phyloP scores from a whole-genome alignment of 75 land plant species.

The Selaginella moellendorffii region DNA sequence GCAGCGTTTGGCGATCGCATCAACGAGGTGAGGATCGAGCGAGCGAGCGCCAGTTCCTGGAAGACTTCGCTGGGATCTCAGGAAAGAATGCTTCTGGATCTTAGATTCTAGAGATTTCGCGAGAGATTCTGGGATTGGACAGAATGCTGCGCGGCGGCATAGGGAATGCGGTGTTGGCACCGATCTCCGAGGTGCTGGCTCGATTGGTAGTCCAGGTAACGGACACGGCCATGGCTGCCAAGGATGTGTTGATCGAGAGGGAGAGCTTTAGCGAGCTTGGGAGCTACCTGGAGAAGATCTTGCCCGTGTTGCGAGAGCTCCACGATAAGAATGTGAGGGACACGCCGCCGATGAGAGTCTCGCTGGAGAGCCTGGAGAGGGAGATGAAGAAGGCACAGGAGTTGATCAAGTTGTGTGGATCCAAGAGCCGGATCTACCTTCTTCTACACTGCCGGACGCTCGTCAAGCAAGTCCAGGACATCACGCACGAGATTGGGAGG shows the following conservation, averaged over 20 bases:
- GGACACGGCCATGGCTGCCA: constrained; percentile 23
- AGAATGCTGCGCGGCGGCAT: constrained; percentile 32
- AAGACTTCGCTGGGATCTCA: too few relatives aligned
- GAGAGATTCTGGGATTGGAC: too few relatives aligned
- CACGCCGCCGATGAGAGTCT: constrained; percentile 22
- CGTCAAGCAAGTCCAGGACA: constrained; percentile 31
- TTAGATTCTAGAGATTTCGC: too few relatives aligned
- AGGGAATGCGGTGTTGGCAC: constrained; percentile 28
- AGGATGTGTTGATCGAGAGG: constrained; percentile 41
- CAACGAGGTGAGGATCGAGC: too few relatives aligned
- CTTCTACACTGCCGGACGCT: constrained; percentile 34
- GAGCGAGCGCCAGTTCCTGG: too few relatives aligned
- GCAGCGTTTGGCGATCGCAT: too few relatives aligned
- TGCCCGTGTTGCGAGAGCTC: constrained; percentile 37
- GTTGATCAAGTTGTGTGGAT: constrained; percentile 25
- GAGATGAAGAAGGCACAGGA: constrained; percentile 27
- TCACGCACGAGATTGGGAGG: constrained; percentile 42
- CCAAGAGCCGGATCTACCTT: constrained; percentile 41
- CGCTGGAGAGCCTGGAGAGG: constrained; percentile 22
- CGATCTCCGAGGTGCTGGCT: constrained; percentile 38
- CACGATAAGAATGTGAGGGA: constrained; percentile 20
- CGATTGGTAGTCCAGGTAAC: constrained; percentile 23
- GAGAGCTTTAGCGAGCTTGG: constrained; percentile 34
- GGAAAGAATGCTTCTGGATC: too few relatives aligned
- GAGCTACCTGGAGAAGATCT: constrained; percentile 33